Base-by-base conservation (phyloP, 2,329 filamentous ascomycete species). In the Capronia americana region DNA sequence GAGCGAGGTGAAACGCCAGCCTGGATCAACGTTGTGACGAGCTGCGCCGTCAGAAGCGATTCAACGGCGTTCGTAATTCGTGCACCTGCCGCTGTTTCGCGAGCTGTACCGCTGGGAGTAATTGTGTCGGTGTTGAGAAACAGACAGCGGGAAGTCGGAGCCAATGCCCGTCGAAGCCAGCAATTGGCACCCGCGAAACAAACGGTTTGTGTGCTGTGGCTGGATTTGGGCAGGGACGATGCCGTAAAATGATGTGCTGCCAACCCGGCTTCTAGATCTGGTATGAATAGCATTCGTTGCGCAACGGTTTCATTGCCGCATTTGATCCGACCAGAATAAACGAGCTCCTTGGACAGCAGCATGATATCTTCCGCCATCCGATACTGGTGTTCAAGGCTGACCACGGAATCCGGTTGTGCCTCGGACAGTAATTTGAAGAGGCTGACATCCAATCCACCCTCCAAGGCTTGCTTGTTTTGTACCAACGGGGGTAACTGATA, bases 301-400 rank as follows among this genome's bases (percentile, higher is more conserved):
- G 92, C 91, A 11, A 98, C 88, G 60, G 86, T 83, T 55, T 90
- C 84, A 4, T 89, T 96, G 26, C 95, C 95, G 75, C 95, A 99
- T 74, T 95, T 94, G 44, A 99, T 85, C 41, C 89, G 87, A 4
- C 93, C 94, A n/a, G 89, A 84, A 79, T 99, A 99, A 73, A 99
- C 97, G 63, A 99, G 85, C 1, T 87, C 91, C 77, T 97, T 99
- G 69, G 92, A 96, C 14, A 99, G 85, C 1, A 90, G 86, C 94
- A 98, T 98, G 67, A 99, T 91, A 68, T 99, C 95, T 72, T 95
- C 91, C 74, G 92, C 97, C 95, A 99, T 99, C 68, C 95, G 92
- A 76, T 99, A 99, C 76, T 99, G 95, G 74, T 97, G 93, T 73
- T 95, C 93, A 1, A 99, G 86, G 69, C 91, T 96, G 68, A 96